Percentiles rank a stretch among this genome's conserved stretches.
Evolutionary conservation across 148 eudicot species (phyloP).

Genomic region (Limonium bicolor): DNA sequence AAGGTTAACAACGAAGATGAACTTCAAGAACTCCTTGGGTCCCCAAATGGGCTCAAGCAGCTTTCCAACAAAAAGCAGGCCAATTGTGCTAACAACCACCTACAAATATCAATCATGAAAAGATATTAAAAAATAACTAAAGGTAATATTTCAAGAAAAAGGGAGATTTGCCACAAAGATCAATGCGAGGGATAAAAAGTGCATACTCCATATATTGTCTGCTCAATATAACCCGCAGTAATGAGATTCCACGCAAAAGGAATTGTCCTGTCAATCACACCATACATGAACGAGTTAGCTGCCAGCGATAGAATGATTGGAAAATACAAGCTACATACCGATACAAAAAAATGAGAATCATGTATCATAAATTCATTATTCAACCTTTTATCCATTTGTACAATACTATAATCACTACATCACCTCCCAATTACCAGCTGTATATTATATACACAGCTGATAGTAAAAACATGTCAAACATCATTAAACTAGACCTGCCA

Average conservation of each 20-base stretch:
- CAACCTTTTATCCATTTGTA: background rate
- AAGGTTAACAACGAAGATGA: constrained; percentile 70
- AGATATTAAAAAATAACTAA: too few relatives aligned
- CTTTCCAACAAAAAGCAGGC: constrained; percentile 75
- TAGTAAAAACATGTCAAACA: too few relatives aligned
- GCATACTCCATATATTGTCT: constrained; percentile 69
- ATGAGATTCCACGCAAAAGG: constrained; percentile 95
- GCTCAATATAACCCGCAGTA: constrained; percentile 83
- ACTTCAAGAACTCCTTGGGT: constrained; percentile 81
- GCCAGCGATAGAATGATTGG: too few relatives aligned
- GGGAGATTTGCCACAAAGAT: background rate
- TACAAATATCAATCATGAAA: too few relatives aligned
- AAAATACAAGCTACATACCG: too few relatives aligned
- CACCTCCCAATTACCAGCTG: too few relatives aligned
- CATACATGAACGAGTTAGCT: too few relatives aligned
- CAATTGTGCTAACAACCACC: constrained; percentile 57
- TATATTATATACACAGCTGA: too few relatives aligned
- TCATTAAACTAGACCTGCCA: too few relatives aligned
- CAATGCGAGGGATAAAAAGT: background rate
- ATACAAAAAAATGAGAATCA: too few relatives aligned
- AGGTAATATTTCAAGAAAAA: too few relatives aligned
- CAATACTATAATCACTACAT: too few relatives aligned
- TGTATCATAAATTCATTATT: background rate
- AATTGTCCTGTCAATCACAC: constrained; percentile 50
- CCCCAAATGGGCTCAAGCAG: constrained; percentile 97